Percentiles rank a stretch among this genome's conserved stretches.
phyloP scores from a whole-genome alignment of 1,139 yeast species.

The Geotrichum histeridarum region DNA sequence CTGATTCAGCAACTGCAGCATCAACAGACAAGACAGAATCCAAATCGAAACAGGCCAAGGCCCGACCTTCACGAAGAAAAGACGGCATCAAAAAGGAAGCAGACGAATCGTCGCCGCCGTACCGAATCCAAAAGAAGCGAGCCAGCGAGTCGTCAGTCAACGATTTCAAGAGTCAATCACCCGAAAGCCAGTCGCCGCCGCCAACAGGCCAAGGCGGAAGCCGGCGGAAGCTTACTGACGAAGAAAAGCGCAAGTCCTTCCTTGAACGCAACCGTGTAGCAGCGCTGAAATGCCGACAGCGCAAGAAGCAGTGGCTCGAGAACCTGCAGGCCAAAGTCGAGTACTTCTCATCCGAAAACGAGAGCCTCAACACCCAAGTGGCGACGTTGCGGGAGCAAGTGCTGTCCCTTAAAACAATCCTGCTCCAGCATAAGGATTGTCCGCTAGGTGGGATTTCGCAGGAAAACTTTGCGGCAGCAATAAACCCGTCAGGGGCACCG shows the following conservation, averaged over 20 bases:
- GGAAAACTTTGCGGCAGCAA: background rate
- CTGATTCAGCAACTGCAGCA: background rate
- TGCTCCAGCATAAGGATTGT: slow-evolving; percentile 39
- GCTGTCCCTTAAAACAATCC: slow-evolving; percentile 43
- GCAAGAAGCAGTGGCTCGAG: slow-evolving; percentile 83
- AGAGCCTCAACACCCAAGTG: slow-evolving; percentile 58
- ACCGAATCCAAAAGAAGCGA: too few relatives aligned
- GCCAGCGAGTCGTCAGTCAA: background rate
- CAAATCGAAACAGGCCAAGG: slow-evolving; percentile 3
- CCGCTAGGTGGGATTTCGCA: background rate
- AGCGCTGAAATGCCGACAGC: slow-evolving; percentile 89
- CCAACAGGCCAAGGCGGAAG: background rate
- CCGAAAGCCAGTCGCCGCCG: background rate
- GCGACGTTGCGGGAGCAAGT: slow-evolving; percentile 56
- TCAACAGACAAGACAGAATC: background rate
- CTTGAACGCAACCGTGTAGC: slow-evolving; percentile 91
- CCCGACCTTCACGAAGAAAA: background rate
- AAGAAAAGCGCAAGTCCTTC: slow-evolving; percentile 73
- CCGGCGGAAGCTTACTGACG: slow-evolving; percentile 43
- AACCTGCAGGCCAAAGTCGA: slow-evolving; percentile 74
- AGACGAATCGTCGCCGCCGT: background rate
- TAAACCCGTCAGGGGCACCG: too few relatives aligned
- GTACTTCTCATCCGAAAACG: slow-evolving; percentile 68
- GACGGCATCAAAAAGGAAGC: background rate
- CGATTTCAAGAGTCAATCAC: background rate